Conservation (phyloP, 2,329 filamentous ascomycete genomes). For the Tolypocladium amazonense region DNA sequence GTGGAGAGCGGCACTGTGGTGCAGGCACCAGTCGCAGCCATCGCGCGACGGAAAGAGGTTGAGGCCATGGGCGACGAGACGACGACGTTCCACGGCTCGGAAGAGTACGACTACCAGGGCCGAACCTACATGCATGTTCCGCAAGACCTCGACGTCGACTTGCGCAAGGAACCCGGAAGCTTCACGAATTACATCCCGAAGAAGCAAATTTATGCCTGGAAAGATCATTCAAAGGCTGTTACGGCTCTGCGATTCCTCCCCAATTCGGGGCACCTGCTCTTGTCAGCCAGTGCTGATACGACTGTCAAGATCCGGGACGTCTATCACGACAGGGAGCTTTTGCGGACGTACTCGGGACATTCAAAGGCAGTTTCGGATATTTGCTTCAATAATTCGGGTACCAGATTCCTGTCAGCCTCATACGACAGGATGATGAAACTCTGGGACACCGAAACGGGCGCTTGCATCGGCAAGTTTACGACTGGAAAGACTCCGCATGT, state of each 20-base stretch:
- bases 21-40: conserved; percentile 41
- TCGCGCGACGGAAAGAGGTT: conserved; percentile 45
- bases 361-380: conserved; percentile 83
- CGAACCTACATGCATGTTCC: conserved; percentile 97
- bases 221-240: conserved; percentile 71
- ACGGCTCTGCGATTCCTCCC: conserved; percentile 89
- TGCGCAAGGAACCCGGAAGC: conserved; percentile 71
- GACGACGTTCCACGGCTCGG: conserved; percentile 73
- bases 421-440: conserved; percentile 96
- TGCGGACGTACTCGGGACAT: conserved; percentile 88
- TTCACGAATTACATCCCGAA: conserved; percentile 89
- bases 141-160: conserved; percentile 76
- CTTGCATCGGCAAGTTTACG: conserved; percentile 78
- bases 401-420: conserved; percentile 78
- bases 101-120: conserved; percentile 86
- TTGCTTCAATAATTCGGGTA: conserved; percentile 73
- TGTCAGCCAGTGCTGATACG: conserved; percentile 82
- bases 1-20: conserved; percentile 54
- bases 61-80: conserved; percentile 62
- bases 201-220: conserved; percentile 87
- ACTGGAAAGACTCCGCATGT: conserved; percentile 95
- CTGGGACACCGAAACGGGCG: conserved; percentile 94
- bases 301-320: conserved; percentile 93
- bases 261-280: conserved; percentile 70
- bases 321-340: conserved; percentile 77